Base-by-base conservation (phyloP, 495 filamentous ascomycete genomes). In the Penicillium verhagenii region DNA sequence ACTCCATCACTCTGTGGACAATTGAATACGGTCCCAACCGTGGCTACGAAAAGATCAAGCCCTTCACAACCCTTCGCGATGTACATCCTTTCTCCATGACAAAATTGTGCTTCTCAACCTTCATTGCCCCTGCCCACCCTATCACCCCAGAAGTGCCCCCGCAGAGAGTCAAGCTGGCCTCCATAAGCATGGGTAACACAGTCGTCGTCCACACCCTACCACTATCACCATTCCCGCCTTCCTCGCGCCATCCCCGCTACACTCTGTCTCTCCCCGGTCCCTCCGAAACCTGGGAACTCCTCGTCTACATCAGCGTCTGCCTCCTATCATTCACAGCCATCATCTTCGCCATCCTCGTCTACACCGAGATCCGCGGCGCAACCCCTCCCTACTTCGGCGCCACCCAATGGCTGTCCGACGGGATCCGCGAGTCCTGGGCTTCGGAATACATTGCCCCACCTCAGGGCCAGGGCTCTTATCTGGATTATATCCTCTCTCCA, bases 1-100 rank as follows among this genome's bases (percentile, higher is more conserved):
- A 84, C 59, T 91, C 90, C 16, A 86, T 97, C 58, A 81, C 84
- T 9, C 72, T 96, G 29, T 83, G 88, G 63, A 91, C 88, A 3
- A 65, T 96, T 33, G 85, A 94, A 40, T 81, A 78, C 53, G 60
- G 69, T 48, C 70, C 67, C 3, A 59, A 57, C 28, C 77, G 79
- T 24, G 76, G 81, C 38, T 83, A 82, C 33, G 69, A 86, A 37
- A 75, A 80, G 28, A 79, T 95, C 59, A 74, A 74, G 50, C 70
- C 76, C 0, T 87, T 90, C 67, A 76, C 81, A 13, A 84, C 81
- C 26, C 72, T 94, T 50, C 82, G 80, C 50, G 74, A 85, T 19
- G 92, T 91, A 14, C 94, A 97, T 67, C 83, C 88, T 1, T 82
- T 87, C 43, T 86, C 90, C 55, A 95, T 97, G 68, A 97, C 93